Conservation (phyloP, 495 filamentous ascomycete genomes). For the Antarctomyces pellizariae region DNA sequence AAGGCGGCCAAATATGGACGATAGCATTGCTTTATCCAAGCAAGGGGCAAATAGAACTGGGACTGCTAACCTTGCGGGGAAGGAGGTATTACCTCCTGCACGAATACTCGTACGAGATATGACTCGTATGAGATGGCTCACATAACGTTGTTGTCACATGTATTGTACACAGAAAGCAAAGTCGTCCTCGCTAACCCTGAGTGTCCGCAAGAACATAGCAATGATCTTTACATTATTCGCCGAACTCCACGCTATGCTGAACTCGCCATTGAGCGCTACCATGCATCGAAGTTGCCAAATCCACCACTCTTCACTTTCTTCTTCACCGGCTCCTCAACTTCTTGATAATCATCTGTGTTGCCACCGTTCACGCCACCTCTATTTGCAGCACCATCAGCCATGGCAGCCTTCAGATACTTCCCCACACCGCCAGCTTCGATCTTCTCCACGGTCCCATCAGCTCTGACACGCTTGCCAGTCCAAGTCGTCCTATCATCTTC, state of each 20-base stretch:
- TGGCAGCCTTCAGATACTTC: constrained; percentile 50
- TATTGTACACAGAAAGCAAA: too few species aligned
- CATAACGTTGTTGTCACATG: too few species aligned
- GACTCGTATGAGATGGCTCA: too few species aligned
- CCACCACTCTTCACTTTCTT: constrained; percentile 69
- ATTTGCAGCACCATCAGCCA: constrained; percentile 14
- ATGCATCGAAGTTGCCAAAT: constrained; percentile 83
- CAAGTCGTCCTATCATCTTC: constrained; percentile 75
- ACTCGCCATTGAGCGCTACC: constrained; percentile 21
- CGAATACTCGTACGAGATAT: too few species aligned
- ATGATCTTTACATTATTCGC: too few species aligned
- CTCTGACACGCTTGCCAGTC: constrained; percentile 66
- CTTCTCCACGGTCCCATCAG: constrained; percentile 26
- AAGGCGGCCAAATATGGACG: too few species aligned
- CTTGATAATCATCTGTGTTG: constrained; percentile 30
- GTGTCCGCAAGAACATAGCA: too few species aligned
- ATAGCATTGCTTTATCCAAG: too few species aligned
- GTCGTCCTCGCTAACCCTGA: too few species aligned
- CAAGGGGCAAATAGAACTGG: too few species aligned
- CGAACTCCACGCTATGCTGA: constrained; percentile 1
- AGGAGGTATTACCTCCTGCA: too few species aligned
- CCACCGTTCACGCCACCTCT: constrained; percentile 23
- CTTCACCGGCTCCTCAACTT: constrained; percentile 41
- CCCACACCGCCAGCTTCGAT: constrained; percentile 35
- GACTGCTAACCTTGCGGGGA: too few species aligned